Evolutionary conservation across 805 yeast genomes (phyloP), one percentile per base, ranked within the genome.

Genomic region (Candida oleophila): DNA sequence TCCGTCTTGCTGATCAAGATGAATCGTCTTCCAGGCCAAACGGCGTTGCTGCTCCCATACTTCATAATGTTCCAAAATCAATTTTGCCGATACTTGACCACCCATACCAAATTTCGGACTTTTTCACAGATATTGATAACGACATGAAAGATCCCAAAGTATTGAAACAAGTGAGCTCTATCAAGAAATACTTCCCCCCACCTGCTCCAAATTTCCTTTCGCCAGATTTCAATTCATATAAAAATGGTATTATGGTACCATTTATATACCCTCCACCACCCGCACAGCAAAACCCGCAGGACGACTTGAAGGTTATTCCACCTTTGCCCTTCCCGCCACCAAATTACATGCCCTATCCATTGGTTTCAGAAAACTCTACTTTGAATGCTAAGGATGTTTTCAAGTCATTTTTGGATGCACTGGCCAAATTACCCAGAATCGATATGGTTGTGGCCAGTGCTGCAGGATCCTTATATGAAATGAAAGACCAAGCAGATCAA

Each of bases 401-500:
- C 47, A 50, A 52, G 2, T 56, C 61, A 21, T 65, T 71, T 45
- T 48, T 71, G 18, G 68, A 64, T 15, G 77, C 76, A 2, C 62
- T 60, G 52, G 59, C 62, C 34, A 45, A 60, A 20, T 55, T 71
- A 20, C 76, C 76, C 2, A 52, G 75, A 36, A 62, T 64, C 12
- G 76, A 72, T 45, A 72, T 72, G 77, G 74, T 71, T 14, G 61
- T 70, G 4, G 77, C 77, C 14, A 68, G 74, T 51, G 77, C 77
- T 7, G 76, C 77, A 0, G 76, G 76, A 5, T 65, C 75, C 22
- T 61, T 72, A 34, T 60, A 55, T 48, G 77, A 72, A 37, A 55
- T 72, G 46, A 60, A 55, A 38, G 37, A 49, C 3, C 72, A 66
- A 43, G 74, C 76, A 1, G 42, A 39, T 3, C 53, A 59, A 16